phyloP scores from a whole-genome alignment of 225 moss, liverwort and hornwort genomes.

The Pseudoscleropodium purum region DNA sequence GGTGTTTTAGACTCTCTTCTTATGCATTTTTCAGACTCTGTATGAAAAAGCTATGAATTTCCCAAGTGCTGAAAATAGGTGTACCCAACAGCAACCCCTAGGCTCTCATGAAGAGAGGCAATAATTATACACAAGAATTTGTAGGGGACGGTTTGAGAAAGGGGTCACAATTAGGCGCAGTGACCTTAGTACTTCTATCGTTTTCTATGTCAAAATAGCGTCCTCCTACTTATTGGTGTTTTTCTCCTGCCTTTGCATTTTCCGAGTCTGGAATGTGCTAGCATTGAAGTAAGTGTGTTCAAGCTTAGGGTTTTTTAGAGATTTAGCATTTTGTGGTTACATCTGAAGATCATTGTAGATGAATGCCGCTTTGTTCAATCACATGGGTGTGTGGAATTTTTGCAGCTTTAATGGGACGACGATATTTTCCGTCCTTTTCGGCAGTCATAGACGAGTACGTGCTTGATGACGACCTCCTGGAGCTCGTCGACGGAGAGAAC shows the following conservation, averaged over 20 bases:
- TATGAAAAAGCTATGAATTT: neutral
- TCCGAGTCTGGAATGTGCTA: neutral
- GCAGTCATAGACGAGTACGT: slow-evolving; percentile 66
- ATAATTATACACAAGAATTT: neutral
- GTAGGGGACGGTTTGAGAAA: neutral
- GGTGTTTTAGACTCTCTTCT: neutral
- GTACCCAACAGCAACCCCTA: no score
- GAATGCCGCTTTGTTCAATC: neutral
- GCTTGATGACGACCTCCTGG: slow-evolving; percentile 55
- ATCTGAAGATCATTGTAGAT: neutral
- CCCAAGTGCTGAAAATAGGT: neutral
- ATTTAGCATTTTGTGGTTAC: neutral
- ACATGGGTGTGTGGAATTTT: neutral
- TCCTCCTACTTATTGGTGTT: neutral
- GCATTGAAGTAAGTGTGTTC: neutral
- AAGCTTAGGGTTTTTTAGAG: neutral
- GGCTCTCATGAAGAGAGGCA: neutral
- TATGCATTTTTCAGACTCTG: no score
- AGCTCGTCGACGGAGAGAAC: slow-evolving; percentile 20
- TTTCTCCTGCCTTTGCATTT: neutral
- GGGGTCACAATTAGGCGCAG: neutral
- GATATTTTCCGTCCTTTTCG: slow-evolving; percentile 64
- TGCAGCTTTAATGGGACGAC: slow-evolving; percentile 66
- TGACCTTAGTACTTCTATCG: neutral
- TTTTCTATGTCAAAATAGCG: neutral